A percentile compares a stretch with the other conserved stretches of the same genome.
Evolutionary conservation across 177 flowering plant genomes (phyloP).

Genomic region (Telopea speciosissima): DNA sequence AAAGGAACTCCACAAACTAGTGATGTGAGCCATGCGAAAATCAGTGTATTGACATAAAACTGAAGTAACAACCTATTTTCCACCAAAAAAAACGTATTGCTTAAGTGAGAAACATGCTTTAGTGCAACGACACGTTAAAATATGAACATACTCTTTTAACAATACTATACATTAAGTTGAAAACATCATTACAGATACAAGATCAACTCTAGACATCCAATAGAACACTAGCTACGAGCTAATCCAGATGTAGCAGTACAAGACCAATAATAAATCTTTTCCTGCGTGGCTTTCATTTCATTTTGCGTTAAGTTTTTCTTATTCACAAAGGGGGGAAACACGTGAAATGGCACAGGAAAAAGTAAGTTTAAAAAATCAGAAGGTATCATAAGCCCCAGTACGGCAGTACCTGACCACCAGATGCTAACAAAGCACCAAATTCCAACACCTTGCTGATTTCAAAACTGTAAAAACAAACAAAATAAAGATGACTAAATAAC

Average conservation of each 20-base stretch:
- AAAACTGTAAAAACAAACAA: conserved; percentile 43
- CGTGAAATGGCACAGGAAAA: background rate
- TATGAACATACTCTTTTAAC: background rate
- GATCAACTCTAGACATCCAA: too few species aligned
- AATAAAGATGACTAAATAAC: background rate
- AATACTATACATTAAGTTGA: too few species aligned
- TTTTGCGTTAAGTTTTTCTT: background rate
- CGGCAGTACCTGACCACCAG: conserved; percentile 85
- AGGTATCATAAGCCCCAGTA: background rate
- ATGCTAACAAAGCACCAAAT: conserved; percentile 90
- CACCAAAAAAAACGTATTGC: too few species aligned
- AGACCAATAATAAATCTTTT: too few species aligned
- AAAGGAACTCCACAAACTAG: background rate
- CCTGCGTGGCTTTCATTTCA: background rate
- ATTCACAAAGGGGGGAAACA: background rate
- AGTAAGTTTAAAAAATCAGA: background rate
- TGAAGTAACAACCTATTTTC: too few species aligned
- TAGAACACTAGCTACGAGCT: too few species aligned
- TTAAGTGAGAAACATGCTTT: too few species aligned
- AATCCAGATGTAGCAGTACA: too few species aligned
- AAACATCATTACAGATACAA: too few species aligned
- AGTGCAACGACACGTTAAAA: background rate
- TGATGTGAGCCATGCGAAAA: background rate
- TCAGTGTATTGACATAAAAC: too few species aligned
- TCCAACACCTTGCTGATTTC: conserved; percentile 84